Evolutionary conservation across 2,329 filamentous ascomycete species (phyloP), one percentile per base, ranked within the genome.

Genomic region (Epichloe sibirici): DNA sequence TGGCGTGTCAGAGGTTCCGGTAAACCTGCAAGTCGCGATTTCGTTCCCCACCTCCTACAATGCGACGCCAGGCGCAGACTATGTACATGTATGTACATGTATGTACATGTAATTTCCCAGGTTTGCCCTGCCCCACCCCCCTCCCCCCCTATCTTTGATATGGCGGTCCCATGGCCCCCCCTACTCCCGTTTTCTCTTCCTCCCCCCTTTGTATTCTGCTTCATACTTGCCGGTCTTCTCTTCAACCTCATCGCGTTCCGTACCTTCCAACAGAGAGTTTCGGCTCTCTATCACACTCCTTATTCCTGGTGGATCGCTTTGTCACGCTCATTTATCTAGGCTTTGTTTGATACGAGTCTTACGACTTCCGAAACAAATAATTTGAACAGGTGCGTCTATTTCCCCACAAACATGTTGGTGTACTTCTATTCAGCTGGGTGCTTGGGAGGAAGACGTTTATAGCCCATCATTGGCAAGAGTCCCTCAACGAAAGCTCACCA

Each of bases 261-360:
- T 67, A 62, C 63, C 70, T 68, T 70, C 73, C 74, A 77, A 78
- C 73, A 71, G 75, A 76, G 75, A 72, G 73, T 69, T 59, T 60
- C 57, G 62, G 58, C 74, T 77, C 75, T 78, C 75, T 73, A 72
- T 62, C 71, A 79, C 76, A 69, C 74, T 79, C 76, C 60, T 79
- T 74, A 57, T 51, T 52, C 57, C 57, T 59, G 57, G 57, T 56
- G 47, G n/a, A 52, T 57, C 53, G 56, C 56, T 59, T 59, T 54
- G 59, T 53, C 53, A 65, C 66, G 51, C 59, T 67, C 65, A 56
- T 61, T 51, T 66, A 13, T 51, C 55, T 57, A 58, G 57, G 56
- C 57, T 62, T 62, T 57, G 49, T 56, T 65, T 58, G 57, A 56
- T 59, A 56, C 55, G 42, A 53, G 49, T 53, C 49, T 31, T 12